Base-by-base conservation (phyloP, 768 basidiomycete genomes). In the Auricularia sp. region DNA sequence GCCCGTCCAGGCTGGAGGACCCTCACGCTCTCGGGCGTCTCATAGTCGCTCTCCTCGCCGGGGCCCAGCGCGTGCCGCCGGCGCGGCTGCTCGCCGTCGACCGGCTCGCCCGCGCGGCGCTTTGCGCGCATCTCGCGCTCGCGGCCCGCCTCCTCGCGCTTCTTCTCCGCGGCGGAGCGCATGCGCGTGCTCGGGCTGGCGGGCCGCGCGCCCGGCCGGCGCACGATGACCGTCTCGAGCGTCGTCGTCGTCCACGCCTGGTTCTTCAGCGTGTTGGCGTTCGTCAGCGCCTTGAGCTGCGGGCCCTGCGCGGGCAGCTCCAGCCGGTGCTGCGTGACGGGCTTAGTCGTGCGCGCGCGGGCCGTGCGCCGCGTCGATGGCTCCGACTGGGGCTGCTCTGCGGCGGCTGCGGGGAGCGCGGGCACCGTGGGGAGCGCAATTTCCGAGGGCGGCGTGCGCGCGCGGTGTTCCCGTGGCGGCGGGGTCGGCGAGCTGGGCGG, bases 21-120 rank as follows among this genome's bases (percentile, higher is more conserved):
- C 44, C 44, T 72, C 78, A 72, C 62, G 68, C 76, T 76, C 56
- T 80, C 77, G 2, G 90, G 89, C 11, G 87, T 88, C 69, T 81
- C 80, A 68, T 90, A 91, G 65, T 90, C 90, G 68, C 87, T 90
- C 34, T 91, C 89, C 33, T 93, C 91, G 2, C 91, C 91, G 3
- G 90, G 83, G 1, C 86, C 91, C 69, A 85, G 77, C 62, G 72
- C 74, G 74, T 91, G 88, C 66, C 74, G 72, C 36, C 64, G 8
- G 3, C 71, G 74, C 67, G 34, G 66, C 67, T 61, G 72, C 64
- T 74, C 74, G 10, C 68, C 73, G 61, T 77, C 77, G 3, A 67
- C 66, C 58, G 73, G 72, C 42, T 64, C 67, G 53, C 69, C 71
- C 35, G 47, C 47, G 2, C 88, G 87, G 61, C 91, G 77, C 68